phyloP scores from a whole-genome alignment of 306 rosid species.

The Acacia melanoxylon region DNA sequence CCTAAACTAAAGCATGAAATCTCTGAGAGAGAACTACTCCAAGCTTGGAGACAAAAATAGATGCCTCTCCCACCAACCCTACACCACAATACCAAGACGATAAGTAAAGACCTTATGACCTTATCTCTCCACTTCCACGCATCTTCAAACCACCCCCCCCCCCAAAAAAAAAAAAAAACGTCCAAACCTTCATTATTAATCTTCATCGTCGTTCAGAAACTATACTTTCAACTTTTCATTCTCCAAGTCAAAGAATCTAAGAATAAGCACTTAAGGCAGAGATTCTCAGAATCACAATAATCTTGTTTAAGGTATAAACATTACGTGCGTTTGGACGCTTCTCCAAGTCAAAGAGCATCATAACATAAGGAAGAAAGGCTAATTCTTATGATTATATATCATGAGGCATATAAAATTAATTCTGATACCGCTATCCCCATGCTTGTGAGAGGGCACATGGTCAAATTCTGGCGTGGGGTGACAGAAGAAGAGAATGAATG shows the following conservation, averaged over 20 bases:
- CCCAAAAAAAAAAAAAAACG: conserved; percentile 5
- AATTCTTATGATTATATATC: background rate
- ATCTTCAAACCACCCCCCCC: conserved; percentile 34
- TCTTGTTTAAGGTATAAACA: background rate
- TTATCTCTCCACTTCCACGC: conserved; percentile 24
- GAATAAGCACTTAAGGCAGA: background rate
- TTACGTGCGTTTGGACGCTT: background rate
- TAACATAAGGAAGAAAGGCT: background rate
- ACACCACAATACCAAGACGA: conserved; percentile 20
- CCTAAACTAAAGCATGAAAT: background rate
- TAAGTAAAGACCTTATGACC: conserved; percentile 24
- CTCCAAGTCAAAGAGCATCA: background rate
- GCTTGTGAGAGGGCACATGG: background rate
- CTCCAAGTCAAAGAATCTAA: background rate
- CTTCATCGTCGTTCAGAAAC: background rate
- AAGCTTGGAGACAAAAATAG: conserved; percentile 21
- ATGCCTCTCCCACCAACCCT: conserved; percentile 9
- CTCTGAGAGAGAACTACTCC: background rate
- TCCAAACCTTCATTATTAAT: conserved; percentile 3
- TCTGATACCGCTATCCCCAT: too few relatives aligned
- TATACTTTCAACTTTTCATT: background rate
- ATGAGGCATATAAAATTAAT: background rate
- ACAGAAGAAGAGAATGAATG: background rate
- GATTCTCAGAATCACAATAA: background rate
- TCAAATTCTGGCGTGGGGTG: background rate